Evolutionary conservation across 2,329 filamentous ascomycete genomes (phyloP).

Genomic region (Cordyceps tenuipes): DNA sequence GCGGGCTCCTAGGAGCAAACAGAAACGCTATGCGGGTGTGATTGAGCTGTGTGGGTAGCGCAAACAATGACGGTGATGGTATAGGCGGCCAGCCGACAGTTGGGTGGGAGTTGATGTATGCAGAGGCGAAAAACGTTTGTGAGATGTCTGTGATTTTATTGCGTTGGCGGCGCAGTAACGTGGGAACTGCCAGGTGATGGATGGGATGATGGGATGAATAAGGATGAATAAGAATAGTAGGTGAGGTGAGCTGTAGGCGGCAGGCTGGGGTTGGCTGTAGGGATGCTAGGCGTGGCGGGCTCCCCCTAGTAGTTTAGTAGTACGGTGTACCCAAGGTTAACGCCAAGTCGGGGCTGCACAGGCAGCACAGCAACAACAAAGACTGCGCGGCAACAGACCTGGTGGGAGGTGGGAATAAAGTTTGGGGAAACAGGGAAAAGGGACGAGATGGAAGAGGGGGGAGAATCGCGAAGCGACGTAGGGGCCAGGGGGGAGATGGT

Average conservation of each 20-base stretch:
- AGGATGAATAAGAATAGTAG: no score
- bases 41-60: not conserved
- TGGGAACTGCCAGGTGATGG: not conserved
- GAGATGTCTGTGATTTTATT: not conserved
- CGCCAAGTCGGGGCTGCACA: not conserved
- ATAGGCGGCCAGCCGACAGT: not conserved
- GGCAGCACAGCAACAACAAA: slow-evolving; percentile 4
- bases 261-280: not conserved
- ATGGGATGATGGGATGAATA: not conserved
- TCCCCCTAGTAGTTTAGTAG: not conserved
- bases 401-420: not conserved
- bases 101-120: not conserved
- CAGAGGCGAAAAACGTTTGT: not conserved
- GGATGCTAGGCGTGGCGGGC: not conserved
- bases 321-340: not conserved
- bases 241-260: not conserved
- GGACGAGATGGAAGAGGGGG: slow-evolving; percentile 10
- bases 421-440: not conserved
- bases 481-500: not conserved
- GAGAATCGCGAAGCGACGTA: slow-evolving; percentile 2
- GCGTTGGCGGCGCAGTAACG: not conserved
- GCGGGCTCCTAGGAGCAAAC: slow-evolving; percentile 6
- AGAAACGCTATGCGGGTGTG: not conserved
- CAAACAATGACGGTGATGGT: not conserved
- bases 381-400: not conserved